Conservation (phyloP, 495 filamentous ascomycete species). For the Trichodelitschia bisporula region DNA sequence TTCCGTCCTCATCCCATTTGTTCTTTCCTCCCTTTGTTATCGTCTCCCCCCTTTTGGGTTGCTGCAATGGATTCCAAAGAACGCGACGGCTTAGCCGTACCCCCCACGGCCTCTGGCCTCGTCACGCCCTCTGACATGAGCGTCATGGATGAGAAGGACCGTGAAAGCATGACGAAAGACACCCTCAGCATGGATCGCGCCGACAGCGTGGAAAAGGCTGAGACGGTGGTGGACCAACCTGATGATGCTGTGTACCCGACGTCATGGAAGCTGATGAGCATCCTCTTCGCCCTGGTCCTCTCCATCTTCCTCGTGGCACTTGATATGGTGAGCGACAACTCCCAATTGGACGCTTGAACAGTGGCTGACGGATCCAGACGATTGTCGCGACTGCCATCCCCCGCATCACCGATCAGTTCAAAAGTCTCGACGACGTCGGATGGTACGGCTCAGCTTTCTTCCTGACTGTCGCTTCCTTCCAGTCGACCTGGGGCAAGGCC, state of each 20-base stretch:
- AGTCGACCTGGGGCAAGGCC: constrained; percentile 10
- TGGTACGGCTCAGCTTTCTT: constrained; percentile 13
- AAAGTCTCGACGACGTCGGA: constrained; percentile 8
- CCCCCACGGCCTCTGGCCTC: too few relatives aligned
- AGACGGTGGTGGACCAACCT: background rate
- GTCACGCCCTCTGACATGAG: constrained; percentile 1
- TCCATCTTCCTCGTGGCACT: constrained; percentile 1
- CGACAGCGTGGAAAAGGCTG: background rate
- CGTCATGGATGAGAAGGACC: background rate
- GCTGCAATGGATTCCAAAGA: too few relatives aligned
- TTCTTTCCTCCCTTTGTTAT: background rate
- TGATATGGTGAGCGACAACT: constrained; percentile 1
- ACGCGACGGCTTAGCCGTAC: too few relatives aligned
- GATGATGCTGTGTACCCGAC: background rate
- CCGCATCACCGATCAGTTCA: constrained; percentile 8
- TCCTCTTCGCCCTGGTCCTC: background rate
- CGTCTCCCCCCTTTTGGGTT: background rate
- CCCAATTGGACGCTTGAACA: too few relatives aligned
- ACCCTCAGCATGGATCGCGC: background rate
- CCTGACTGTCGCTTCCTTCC: constrained; percentile 9
- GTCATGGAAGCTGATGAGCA: background rate
- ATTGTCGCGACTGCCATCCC: constrained; percentile 10
- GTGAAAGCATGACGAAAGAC: background rate
- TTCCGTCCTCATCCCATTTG: background rate
- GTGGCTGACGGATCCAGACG: too few relatives aligned